Percentiles rank a stretch among this genome's conserved stretches.
These are phyloP conservation scores for Kuraishia capsulata DNA, from an alignment of 805 yeast genomes.

Conservation along the genomic window DNA sequence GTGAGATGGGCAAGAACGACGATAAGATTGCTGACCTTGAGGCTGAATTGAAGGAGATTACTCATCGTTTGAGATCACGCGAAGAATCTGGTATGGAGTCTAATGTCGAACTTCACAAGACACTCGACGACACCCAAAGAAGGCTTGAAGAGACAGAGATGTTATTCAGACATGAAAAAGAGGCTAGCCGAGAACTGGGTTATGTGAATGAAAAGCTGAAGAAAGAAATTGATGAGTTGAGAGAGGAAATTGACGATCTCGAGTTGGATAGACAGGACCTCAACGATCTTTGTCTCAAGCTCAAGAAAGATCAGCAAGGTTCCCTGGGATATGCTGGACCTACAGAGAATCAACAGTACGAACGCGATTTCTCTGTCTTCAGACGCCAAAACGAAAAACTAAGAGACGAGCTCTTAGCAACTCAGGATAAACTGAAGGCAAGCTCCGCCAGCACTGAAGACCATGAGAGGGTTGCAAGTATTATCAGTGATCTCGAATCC, in stretches of 20 bases:
- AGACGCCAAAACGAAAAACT: not conserved
- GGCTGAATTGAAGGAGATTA: not conserved
- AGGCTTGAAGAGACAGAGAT: not conserved
- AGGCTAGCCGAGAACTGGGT: constrained; percentile 17
- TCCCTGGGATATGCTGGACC: too few relatives aligned
- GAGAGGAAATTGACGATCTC: constrained; percentile 2
- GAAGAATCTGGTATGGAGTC: not conserved
- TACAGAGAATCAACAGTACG: too few relatives aligned
- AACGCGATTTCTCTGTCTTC: not conserved
- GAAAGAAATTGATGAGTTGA: constrained; percentile 24
- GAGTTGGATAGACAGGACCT: constrained; percentile 1
- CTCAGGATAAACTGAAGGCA: not conserved
- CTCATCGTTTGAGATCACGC: not conserved
- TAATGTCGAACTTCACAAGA: not conserved
- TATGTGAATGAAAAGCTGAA: constrained; percentile 34
- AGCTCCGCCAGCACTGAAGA: not conserved
- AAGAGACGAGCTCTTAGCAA: not conserved
- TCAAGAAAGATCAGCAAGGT: not conserved
- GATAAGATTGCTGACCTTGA: not conserved
- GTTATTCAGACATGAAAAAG: constrained; percentile 16
- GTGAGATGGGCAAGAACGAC: not conserved
- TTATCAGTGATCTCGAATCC: too few relatives aligned
- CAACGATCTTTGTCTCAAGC: not conserved
- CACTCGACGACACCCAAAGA: not conserved
- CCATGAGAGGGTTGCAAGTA: too few relatives aligned